Conservation (phyloP, 768 basidiomycete genomes). For the Polyporus arcularius region DNA sequence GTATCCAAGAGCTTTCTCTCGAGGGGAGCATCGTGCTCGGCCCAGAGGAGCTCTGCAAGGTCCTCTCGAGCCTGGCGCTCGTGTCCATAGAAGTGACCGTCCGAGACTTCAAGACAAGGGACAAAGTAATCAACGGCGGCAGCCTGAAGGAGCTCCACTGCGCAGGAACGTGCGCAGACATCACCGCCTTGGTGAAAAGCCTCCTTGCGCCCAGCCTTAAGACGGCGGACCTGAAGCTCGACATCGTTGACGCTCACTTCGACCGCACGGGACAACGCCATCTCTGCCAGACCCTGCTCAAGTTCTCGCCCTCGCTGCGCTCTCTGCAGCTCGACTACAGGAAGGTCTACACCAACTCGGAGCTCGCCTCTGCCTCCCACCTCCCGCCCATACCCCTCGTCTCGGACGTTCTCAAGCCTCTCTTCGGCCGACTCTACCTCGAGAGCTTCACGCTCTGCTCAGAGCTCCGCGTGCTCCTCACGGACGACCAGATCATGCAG, state of each 20-base stretch:
- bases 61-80: not conserved
- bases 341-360: not conserved
- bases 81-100: not conserved
- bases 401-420: not conserved
- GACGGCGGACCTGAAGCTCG: not conserved
- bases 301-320: not conserved
- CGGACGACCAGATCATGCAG: not conserved
- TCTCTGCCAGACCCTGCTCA: not conserved
- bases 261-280: not conserved
- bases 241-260: not conserved
- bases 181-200: not conserved
- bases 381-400: not conserved
- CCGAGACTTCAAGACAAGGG: not conserved
- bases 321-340: not conserved
- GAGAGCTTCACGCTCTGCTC: not conserved
- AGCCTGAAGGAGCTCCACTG: not conserved
- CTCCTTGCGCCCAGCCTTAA: not conserved
- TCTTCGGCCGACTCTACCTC: not conserved
- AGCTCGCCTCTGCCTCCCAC: not conserved
- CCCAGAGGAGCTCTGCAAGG: not conserved
- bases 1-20: not conserved
- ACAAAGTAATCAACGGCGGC: not conserved
- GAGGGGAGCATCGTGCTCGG: not conserved
- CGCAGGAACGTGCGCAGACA: not conserved
- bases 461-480: not conserved